Evolutionary conservation across 352 stramenopile genomes (phyloP), one percentile per base, ranked within the genome.

Genomic region (Elongisporangium prolatum): DNA sequence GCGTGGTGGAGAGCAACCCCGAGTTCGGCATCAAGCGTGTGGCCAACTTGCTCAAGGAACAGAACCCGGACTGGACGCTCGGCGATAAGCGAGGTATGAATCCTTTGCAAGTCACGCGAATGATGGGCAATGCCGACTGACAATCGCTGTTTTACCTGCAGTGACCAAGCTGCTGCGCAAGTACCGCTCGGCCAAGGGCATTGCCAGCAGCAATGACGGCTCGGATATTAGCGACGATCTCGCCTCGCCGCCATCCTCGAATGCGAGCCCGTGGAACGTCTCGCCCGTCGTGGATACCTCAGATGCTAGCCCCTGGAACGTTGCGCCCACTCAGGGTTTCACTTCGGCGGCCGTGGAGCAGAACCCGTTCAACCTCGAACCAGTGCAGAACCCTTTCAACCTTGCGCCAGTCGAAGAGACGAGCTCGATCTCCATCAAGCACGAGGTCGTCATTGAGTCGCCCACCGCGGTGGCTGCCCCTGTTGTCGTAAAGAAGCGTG

Each of bases 111-210:
- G 21, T 50, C 16, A 44, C 21, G 9, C 3, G 34, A 25, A 49
- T 56, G 60, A 44, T 14, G 37, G 21, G 18, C 50, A 56, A 47
- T n/a, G n/a, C 25, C 21, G 11, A 37, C 22, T 53, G 56, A 71
- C 57, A 56, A 54, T 55, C n/a, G 40, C 21, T 38, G 17, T 49
- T 47, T 54, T 52, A 28, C 17, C 24, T 54, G 28, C 69, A 85
- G 82, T 90, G 56, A 83, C 68, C 58, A 88, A 90, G 66, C 67
- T 89, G 24, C 61, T 88, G 20, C 85, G 89, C 66, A 88, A 90
- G 64, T 75, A 86, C 60, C 81, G 78, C 50, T 84, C 67, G 51
- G 64, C 66, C 48, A 57, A 56, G 60, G 76, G 54, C 57, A 72
- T 79, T 63, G 73, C 57, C 56, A 67, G 67, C 59, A 63, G 69